A percentile compares a stretch with the other conserved stretches of the same genome.
Conservation (phyloP, 768 basidiomycete species). For the Trametes villosa region DNA sequence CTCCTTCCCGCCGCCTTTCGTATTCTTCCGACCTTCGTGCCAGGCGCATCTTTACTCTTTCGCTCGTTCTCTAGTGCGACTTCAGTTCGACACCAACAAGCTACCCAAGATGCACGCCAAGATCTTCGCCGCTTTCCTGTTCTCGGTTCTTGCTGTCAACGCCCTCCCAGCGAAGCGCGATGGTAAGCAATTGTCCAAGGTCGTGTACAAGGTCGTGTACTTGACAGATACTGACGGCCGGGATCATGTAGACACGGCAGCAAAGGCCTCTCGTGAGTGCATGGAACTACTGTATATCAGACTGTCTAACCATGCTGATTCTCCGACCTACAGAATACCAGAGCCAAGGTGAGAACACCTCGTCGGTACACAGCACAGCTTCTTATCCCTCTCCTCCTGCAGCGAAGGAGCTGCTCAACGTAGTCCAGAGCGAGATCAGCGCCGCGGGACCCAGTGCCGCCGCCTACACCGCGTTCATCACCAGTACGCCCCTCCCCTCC, state of each 20-base stretch:
- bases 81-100: neutral
- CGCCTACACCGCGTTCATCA: conserved; percentile 6
- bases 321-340: neutral
- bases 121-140: neutral
- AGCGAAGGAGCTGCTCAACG: conserved; percentile 2
- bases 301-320: neutral
- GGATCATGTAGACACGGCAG: neutral
- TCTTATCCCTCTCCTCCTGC: neutral
- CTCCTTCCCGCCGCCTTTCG: neutral
- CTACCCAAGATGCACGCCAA: neutral
- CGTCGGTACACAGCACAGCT: too few species aligned
- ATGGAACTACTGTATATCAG: neutral
- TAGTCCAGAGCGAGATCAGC: conserved; percentile 4
- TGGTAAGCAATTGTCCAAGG: neutral
- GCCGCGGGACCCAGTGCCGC: neutral
- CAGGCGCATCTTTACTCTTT: neutral
- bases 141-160: neutral
- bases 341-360: neutral
- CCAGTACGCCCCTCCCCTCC: neutral
- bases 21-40: neutral
- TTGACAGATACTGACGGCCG: neutral
- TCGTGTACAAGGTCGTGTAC: neutral
- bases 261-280: neutral
- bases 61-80: neutral
- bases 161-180: neutral